A percentile compares a stretch with the other conserved stretches of the same genome.
Conservation (phyloP, 108 stramenopile genomes). For the Cyclotella kingstonii region DNA sequence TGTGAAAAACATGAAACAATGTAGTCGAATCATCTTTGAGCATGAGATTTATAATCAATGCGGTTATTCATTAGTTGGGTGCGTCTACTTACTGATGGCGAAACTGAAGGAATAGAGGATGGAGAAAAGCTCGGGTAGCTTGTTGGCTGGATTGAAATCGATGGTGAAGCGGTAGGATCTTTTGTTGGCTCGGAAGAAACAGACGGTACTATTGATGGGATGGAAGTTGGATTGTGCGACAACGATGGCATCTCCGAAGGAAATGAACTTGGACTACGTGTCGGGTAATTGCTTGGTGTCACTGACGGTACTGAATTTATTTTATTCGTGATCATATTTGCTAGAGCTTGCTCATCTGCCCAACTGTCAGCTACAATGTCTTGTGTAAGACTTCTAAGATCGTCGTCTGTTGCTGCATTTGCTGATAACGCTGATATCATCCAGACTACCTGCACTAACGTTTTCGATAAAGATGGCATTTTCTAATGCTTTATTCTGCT, state of each 20-base stretch:
- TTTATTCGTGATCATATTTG: conserved; percentile 4
- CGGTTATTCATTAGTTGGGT: no score
- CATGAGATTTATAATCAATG: no score
- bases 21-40: no score
- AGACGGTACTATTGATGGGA: conserved; percentile 4
- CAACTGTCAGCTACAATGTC: conserved; percentile 11
- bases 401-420: conserved; percentile 1
- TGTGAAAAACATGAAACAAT: no score
- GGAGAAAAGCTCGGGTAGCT: not conserved
- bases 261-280: conserved; percentile 2
- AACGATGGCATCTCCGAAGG: conserved; percentile 3
- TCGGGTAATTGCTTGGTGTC: not conserved
- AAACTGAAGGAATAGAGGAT: conserved; percentile 2
- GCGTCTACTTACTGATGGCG: not conserved
- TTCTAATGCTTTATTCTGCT: no score
- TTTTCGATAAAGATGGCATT: no score
- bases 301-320: conserved; percentile 6
- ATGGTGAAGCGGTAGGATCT: conserved; percentile 9
- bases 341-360: conserved; percentile 4
- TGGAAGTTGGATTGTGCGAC: not conserved
- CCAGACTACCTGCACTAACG: not conserved
- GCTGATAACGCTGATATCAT: not conserved
- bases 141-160: conserved; percentile 11
- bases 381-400: not conserved
- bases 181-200: conserved; percentile 14